Evolutionary conservation across 768 basidiomycete species (phyloP).

Genomic region (Galerina marginata): DNA sequence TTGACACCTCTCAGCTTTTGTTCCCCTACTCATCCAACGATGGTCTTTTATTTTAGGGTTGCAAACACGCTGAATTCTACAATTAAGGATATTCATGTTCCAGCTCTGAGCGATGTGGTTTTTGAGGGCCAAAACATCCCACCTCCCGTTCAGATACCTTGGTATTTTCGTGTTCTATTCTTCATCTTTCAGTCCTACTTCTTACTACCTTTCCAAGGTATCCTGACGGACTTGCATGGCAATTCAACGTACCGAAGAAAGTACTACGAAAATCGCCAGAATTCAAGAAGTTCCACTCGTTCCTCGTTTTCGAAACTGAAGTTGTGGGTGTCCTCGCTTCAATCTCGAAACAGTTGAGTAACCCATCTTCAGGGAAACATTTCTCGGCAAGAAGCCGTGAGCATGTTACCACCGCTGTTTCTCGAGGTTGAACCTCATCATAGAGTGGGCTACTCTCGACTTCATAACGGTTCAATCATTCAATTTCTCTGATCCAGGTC

Average conservation of each 20-base stretch:
- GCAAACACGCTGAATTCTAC: slow-evolving; percentile 79
- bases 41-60: slow-evolving; percentile 42
- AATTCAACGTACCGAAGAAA: slow-evolving; percentile 90
- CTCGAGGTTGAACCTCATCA: slow-evolving; percentile 96
- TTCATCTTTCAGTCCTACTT: slow-evolving; percentile 4
- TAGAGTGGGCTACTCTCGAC: slow-evolving; percentile 47
- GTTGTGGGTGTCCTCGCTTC: slow-evolving; percentile 67
- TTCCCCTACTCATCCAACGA: slow-evolving; percentile 7
- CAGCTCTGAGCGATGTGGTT: slow-evolving; percentile 68
- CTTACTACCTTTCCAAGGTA: slow-evolving; percentile 61
- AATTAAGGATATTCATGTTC: slow-evolving; percentile 81
- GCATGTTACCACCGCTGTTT: slow-evolving; percentile 98
- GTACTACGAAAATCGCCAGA: slow-evolving; percentile 85
- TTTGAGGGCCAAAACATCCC: slow-evolving; percentile 80
- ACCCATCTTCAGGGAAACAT: slow-evolving; percentile 78
- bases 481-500: slow-evolving; percentile 50
- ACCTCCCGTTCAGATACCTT: slow-evolving; percentile 84
- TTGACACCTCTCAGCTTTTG: slow-evolving; percentile 11
- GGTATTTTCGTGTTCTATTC: slow-evolving; percentile 51
- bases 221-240: slow-evolving; percentile 95
- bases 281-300: slow-evolving; percentile 94
- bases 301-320: slow-evolving; percentile 97
- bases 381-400: slow-evolving; percentile 95
- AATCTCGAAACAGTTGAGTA: background rate
- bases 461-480: background rate